Conservation (phyloP, 1,139 yeast genomes). For the Ogataea hybrid region DNA sequence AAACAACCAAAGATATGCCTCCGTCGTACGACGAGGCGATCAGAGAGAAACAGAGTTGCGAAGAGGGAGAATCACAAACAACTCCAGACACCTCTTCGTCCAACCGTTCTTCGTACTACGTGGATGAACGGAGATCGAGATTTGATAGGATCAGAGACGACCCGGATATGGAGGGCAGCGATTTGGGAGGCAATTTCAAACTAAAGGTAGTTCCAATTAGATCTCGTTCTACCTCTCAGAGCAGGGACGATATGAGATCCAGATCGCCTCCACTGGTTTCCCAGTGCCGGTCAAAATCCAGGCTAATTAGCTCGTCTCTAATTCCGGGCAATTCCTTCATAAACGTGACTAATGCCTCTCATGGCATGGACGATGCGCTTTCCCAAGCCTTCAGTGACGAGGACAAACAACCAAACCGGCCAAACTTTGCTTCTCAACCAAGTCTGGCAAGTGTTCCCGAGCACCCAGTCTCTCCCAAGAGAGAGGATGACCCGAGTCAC, state of each 20-base stretch:
- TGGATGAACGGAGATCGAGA: conserved; percentile 11
- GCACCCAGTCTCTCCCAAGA: not conserved
- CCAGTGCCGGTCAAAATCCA: conserved; percentile 18
- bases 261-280: conserved; percentile 18
- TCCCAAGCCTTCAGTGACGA: conserved; percentile 18
- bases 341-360: conserved; percentile 15
- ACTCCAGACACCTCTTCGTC: not conserved
- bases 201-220: conserved; percentile 31
- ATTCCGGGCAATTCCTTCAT: conserved; percentile 32
- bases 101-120: not conserved
- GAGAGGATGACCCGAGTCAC: not conserved
- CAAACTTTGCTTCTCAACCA: not conserved
- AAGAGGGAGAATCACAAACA: not conserved
- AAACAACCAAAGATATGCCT: conserved; percentile 24
- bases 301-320: conserved; percentile 17
- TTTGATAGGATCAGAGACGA: conserved; percentile 15
- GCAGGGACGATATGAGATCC: conserved; percentile 13
- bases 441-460: not conserved
- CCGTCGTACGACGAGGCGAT: conserved; percentile 37
- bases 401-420: not conserved
- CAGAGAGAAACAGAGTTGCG: conserved; percentile 7
- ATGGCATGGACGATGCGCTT: conserved; percentile 25
- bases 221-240: conserved; percentile 25
- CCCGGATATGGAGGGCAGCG: conserved; percentile 20
- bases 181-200: conserved; percentile 27